These are phyloP conservation scores for Pseudoturritis turrita DNA, from an alignment of 345 rosid species.

Conservation along the genomic window DNA sequence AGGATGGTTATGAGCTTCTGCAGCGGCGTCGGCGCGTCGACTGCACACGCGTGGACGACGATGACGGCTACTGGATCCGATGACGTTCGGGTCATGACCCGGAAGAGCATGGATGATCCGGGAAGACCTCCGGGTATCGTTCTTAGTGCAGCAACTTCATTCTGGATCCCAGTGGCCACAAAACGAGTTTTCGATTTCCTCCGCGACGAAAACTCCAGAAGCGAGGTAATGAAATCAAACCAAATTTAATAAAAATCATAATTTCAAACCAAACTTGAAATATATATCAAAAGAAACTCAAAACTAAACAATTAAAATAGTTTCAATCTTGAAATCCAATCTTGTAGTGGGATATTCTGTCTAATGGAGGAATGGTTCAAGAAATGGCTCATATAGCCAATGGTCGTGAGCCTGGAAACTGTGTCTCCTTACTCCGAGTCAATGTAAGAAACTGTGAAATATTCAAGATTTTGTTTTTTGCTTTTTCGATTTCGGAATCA, in stretches of 20 bases:
- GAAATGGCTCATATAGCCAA: conserved; percentile 99
- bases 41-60: conserved; percentile 93
- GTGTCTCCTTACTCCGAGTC: conserved; percentile 85
- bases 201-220: conserved; percentile 80
- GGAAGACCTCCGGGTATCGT: conserved; percentile 99
- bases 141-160: conserved; percentile 91
- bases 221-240: conserved; percentile 45
- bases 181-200: conserved; percentile 76
- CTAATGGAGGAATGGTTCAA: conserved; percentile 92
- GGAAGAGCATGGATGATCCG: conserved; percentile 95
- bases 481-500: not conserved
- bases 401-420: conserved; percentile 89
- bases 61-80: conserved; percentile 77
- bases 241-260: too few species aligned
- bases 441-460: conserved; percentile 48
- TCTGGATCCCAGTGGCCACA: conserved; percentile 83
- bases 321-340: too few species aligned
- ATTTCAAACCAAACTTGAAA: too few species aligned
- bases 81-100: conserved; percentile 92
- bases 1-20: conserved; percentile 96
- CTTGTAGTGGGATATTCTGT: conserved; percentile 90
- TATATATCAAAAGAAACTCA: too few species aligned
- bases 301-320: too few species aligned
- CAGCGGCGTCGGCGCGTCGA: conserved; percentile 88
- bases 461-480: not conserved